phyloP scores from a whole-genome alignment of 306 rosid species.

The Oemleria cerasiformis region DNA sequence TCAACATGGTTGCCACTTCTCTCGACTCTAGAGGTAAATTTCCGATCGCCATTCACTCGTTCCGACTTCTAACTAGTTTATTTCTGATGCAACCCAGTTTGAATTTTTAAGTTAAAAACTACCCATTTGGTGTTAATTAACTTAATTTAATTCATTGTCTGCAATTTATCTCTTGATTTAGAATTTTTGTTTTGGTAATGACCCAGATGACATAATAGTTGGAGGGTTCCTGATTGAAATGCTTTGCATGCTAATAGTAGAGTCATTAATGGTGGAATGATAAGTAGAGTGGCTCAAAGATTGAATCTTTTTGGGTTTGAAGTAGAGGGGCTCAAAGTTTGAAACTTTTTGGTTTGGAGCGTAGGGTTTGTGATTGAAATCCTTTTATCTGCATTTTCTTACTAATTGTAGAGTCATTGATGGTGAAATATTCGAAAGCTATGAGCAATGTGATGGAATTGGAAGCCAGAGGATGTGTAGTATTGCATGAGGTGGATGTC shows the following conservation, averaged over 20 bases:
- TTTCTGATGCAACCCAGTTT: neutral
- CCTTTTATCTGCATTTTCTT: neutral
- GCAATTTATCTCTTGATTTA: neutral
- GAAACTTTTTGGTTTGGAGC: neutral
- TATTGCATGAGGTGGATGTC: conserved; percentile 7
- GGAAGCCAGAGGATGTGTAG: neutral
- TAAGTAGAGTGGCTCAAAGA: neutral
- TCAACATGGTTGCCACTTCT: conserved; percentile 16
- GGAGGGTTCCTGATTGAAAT: conserved; percentile 1
- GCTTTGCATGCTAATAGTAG: neutral
- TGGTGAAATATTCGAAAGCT: conserved; percentile 6
- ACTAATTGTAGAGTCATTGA: neutral
- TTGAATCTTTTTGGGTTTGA: no score
- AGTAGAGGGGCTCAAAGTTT: neutral
- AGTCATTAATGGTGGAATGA: neutral
- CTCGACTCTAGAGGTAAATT: conserved; percentile 16
- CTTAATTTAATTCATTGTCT: neutral
- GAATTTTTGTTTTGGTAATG: neutral
- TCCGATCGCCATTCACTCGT: neutral
- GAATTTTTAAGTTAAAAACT: no score
- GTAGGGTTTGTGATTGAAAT: neutral
- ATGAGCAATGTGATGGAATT: conserved; percentile 12
- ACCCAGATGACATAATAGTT: neutral
- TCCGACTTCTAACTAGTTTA: neutral
- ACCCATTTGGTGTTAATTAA: no score